phyloP scores from a whole-genome alignment of 2,329 filamentous ascomycete species.

The Trichoderma asperellum region DNA sequence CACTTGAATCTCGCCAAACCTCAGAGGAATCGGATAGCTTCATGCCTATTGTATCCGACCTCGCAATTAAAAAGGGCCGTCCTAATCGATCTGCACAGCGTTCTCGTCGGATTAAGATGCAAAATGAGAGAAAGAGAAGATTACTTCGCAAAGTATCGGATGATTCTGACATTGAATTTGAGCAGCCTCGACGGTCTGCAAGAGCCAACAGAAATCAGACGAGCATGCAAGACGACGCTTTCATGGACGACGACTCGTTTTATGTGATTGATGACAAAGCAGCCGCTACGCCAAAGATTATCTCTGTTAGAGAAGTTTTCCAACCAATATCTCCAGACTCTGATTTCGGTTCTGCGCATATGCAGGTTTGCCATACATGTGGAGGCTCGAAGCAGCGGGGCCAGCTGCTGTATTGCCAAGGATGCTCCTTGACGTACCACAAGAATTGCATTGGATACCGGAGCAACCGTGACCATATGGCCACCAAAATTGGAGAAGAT shows the following conservation, averaged over 20 bases:
- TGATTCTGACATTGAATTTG: slow-evolving; percentile 58
- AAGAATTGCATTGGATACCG: slow-evolving; percentile 79
- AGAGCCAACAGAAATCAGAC: slow-evolving; percentile 50
- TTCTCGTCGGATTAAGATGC: slow-evolving; percentile 33
- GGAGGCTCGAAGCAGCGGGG: slow-evolving; percentile 54
- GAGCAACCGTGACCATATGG: slow-evolving; percentile 77
- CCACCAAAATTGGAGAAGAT: slow-evolving; percentile 78
- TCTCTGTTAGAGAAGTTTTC: slow-evolving; percentile 76
- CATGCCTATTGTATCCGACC: slow-evolving; percentile 45
- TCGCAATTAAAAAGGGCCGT: slow-evolving; percentile 37
- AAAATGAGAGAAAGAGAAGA: slow-evolving; percentile 27
- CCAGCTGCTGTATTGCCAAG: slow-evolving; percentile 83
- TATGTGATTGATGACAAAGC: slow-evolving; percentile 54
- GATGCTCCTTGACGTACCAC: slow-evolving; percentile 84
- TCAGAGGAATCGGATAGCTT: slow-evolving; percentile 44
- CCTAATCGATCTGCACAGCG: slow-evolving; percentile 32
- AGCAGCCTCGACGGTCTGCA: slow-evolving; percentile 53
- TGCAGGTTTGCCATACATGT: slow-evolving; percentile 73
- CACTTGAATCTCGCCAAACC: slow-evolving; percentile 35
- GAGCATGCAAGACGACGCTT: slow-evolving; percentile 56
- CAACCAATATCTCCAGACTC: slow-evolving; percentile 62
- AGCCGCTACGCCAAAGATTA: slow-evolving; percentile 54
- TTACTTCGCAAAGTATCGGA: slow-evolving; percentile 34
- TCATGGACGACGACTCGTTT: slow-evolving; percentile 63
- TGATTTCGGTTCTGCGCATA: slow-evolving; percentile 72